Base-by-base conservation (phyloP, 2,329 filamentous ascomycete genomes). In the Zymoseptoria crescenta region DNA sequence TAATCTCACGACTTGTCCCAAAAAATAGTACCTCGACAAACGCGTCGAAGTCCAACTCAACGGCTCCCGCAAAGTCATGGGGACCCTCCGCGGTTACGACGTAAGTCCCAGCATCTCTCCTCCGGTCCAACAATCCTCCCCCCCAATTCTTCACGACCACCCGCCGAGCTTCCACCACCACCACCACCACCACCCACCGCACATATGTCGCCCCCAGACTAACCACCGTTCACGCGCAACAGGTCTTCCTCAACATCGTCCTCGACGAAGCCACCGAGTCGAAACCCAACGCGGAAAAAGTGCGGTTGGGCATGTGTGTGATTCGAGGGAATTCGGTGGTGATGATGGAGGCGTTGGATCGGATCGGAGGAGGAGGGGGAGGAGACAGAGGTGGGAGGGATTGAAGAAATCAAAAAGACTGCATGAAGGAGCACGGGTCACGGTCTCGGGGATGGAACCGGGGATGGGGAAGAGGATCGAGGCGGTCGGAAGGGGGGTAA, bases 171-270 rank as follows among this genome's bases (percentile, higher is more conserved):
- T 50, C 19, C 49, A 9, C 6, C 24, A 10, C 21, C 21, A 1
- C 20, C 49, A 41, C 57, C 27, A 48, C n/a, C n/a, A n/a, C 51
- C 27, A 35, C 56, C 53, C 6, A 3, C 5, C 29, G 8, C 49
- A 2, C 49, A 3, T 2, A 8, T 10, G 29, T 29, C 27, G 13
- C 28, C 3, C 5, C 54, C n/a, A 19, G 16, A 50, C n/a, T 8
- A 13, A 8, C 10, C 52, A 10, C 24, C 13, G 3, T 16, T 41
- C 19, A 49, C 30, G 27, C 16, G 29, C 21, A 16, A 8, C 66
- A 96, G 93, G 92, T 97, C 63, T 99, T 97, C 79, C 81, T 99
- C 72, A 99, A 99, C 78, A 91, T 99, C 72, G 94, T 99, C 50
- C 84, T 99, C 24, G 95, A 99, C 75, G 94, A 99, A 69, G 93